A percentile compares a stretch with the other conserved stretches of the same genome.
Conservation (phyloP, 805 yeast species). For the Ogataea neopini region DNA sequence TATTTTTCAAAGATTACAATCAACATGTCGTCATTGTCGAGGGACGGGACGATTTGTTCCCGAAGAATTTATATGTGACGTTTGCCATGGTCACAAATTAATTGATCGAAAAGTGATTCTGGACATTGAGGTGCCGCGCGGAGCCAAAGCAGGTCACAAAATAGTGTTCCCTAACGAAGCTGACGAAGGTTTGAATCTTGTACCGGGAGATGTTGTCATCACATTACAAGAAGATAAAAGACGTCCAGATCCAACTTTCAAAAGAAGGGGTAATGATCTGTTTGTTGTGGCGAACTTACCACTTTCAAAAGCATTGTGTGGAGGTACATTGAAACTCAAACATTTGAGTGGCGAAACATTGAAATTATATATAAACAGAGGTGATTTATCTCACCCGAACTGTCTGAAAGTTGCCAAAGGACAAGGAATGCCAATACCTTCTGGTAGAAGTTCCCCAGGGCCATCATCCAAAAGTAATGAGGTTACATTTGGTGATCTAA, state of each 20-base stretch:
- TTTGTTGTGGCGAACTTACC: slow-evolving; percentile 23
- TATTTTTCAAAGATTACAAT: slow-evolving; percentile 43
- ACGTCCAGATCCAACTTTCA: slow-evolving; percentile 34
- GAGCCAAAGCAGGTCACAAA: slow-evolving; percentile 52
- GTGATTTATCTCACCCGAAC: slow-evolving; percentile 55
- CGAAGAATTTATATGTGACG: slow-evolving; percentile 37
- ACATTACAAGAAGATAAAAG: slow-evolving; percentile 43
- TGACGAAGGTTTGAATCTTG: slow-evolving; percentile 58
- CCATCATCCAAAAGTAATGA: slow-evolving; percentile 3
- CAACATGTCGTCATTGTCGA: slow-evolving; percentile 45
- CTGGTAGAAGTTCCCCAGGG: slow-evolving; percentile 12
- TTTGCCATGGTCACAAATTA: slow-evolving; percentile 48
- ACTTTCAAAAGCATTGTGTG: slow-evolving; percentile 28
- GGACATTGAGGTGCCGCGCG: slow-evolving; percentile 55
- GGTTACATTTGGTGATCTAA: slow-evolving; percentile 49
- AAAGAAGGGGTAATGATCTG: slow-evolving; percentile 35
- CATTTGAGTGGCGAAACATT: slow-evolving; percentile 40
- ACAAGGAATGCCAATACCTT: slow-evolving; percentile 63
- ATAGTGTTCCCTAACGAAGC: slow-evolving; percentile 60
- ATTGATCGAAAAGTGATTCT: slow-evolving; percentile 50
- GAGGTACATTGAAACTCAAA: slow-evolving; percentile 32
- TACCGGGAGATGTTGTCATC: slow-evolving; percentile 70
- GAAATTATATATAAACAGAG: slow-evolving; percentile 43
- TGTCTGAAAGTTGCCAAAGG: slow-evolving; percentile 41
- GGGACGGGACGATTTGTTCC: slow-evolving; percentile 43